Conservation (phyloP, 176 grass and related monocot species). For the bread wheat (Triticum aestivum) region DNA sequence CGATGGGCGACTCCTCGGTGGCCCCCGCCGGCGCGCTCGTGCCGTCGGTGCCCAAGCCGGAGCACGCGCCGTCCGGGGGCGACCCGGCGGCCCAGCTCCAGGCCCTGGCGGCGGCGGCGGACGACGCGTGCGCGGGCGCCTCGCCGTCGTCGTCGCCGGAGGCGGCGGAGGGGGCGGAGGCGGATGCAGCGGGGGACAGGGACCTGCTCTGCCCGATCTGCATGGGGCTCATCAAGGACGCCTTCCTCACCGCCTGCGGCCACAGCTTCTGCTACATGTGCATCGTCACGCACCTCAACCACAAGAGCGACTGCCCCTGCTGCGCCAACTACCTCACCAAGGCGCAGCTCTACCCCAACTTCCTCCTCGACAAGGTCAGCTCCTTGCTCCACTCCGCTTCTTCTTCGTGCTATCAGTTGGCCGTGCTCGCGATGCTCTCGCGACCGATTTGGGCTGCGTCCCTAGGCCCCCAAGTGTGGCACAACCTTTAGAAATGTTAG, state of each 20-base stretch:
- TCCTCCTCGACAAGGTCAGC: slow-evolving; percentile 92
- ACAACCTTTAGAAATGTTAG: not conserved
- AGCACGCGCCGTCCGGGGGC: slow-evolving; percentile 35
- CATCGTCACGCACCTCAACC: slow-evolving; percentile 90
- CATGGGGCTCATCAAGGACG: slow-evolving; percentile 98
- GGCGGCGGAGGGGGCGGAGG: not conserved
- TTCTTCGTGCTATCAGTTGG: not conserved
- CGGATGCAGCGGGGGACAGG: slow-evolving; percentile 40
- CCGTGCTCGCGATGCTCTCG: not conserved
- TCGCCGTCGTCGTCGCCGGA: not conserved
- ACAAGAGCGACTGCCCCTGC: slow-evolving; percentile 95
- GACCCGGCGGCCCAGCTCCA: slow-evolving; percentile 31
- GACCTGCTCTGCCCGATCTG: slow-evolving; percentile 98
- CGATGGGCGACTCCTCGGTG: slow-evolving; percentile 77
- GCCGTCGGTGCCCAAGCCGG: slow-evolving; percentile 79
- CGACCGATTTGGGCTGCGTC: not conserved
- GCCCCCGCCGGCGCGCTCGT: slow-evolving; percentile 67
- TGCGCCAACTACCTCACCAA: slow-evolving; percentile 87
- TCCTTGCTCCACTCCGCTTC: not conserved
- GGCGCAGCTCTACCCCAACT: slow-evolving; percentile 93
- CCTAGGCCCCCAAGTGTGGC: too few species aligned
- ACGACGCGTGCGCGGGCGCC: slow-evolving; percentile 17
- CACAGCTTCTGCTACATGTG: slow-evolving; percentile 99
- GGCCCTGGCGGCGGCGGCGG: not conserved
- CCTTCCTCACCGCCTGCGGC: slow-evolving; percentile 89